Conservation (phyloP, 2,329 filamentous ascomycete genomes). For the Pleomassaria siparia region DNA sequence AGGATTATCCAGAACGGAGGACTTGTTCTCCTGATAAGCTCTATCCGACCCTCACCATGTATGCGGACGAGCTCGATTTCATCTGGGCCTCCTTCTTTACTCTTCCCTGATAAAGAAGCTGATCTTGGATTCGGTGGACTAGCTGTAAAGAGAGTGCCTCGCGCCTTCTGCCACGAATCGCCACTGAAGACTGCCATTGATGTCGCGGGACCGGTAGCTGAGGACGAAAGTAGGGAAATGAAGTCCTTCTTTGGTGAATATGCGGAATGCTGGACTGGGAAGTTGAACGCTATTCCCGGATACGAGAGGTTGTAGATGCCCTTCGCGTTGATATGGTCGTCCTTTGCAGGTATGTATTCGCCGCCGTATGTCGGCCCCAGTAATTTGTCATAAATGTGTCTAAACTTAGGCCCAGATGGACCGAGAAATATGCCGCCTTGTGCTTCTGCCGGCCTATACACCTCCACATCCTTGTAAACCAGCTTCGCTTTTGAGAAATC, state of each 20-base stretch:
- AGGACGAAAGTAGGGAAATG: constrained; percentile 79
- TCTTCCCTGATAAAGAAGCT: constrained; percentile 67
- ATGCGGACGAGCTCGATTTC: constrained; percentile 82
- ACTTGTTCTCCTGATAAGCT: constrained; percentile 72
- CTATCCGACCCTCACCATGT: constrained; percentile 74
- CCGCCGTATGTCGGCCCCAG: constrained; percentile 92
- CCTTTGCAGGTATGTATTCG: constrained; percentile 75
- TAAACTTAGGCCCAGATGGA: constrained; percentile 71
- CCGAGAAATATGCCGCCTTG: constrained; percentile 25
- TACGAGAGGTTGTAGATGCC: constrained; percentile 92
- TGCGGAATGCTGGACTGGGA: constrained; percentile 71
- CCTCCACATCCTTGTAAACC: constrained; percentile 77
- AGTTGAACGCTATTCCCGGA: constrained; percentile 90
- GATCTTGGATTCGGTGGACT: constrained; percentile 73
- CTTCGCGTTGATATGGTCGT: constrained; percentile 52
- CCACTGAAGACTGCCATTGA: constrained; percentile 92
- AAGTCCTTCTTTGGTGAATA: constrained; percentile 81
- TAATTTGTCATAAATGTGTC: constrained; percentile 89
- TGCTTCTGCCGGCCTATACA: constrained; percentile 63
- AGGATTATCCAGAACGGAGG: constrained; percentile 71
- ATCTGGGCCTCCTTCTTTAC: constrained; percentile 79
- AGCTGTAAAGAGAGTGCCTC: constrained; percentile 74
- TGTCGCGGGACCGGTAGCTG: constrained; percentile 72
- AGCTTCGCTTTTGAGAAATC: constrained; percentile 87
- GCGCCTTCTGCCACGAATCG: constrained; percentile 83